phyloP scores from a whole-genome alignment of 371 early-diverging fungal genomes.

The Mucor sp. region DNA sequence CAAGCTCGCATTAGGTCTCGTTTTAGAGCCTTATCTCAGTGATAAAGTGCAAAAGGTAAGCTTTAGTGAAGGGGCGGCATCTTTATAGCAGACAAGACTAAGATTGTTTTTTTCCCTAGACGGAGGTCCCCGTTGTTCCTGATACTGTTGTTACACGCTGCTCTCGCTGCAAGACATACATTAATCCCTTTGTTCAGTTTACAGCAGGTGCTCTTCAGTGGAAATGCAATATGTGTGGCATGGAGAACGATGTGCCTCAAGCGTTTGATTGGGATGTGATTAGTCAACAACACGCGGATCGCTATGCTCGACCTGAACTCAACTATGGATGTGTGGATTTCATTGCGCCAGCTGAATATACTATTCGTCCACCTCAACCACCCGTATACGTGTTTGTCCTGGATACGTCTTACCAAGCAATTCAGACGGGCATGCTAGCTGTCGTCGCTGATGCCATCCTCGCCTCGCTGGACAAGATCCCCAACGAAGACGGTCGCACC shows the following conservation, averaged over 20 bases:
- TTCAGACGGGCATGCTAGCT: slow-evolving; percentile 76
- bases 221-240: slow-evolving; percentile 95
- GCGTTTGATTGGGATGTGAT: slow-evolving; percentile 90
- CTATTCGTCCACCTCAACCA: slow-evolving; percentile 90
- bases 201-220: slow-evolving; percentile 92
- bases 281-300: slow-evolving; percentile 79
- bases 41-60: slow-evolving; percentile 57
- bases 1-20: slow-evolving; percentile 84
- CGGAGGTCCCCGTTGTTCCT: slow-evolving; percentile 81
- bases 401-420: slow-evolving; percentile 88
- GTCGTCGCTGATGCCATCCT: slow-evolving; percentile 81
- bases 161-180: slow-evolving; percentile 93
- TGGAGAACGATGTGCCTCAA: slow-evolving; percentile 88
- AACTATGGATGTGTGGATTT: slow-evolving; percentile 91
- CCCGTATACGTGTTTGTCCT: slow-evolving; percentile 91
- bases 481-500: slow-evolving; percentile 87
- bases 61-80: not conserved
- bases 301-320: slow-evolving; percentile 87
- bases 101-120: slow-evolving; percentile 26
- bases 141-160: slow-evolving; percentile 91
- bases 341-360: slow-evolving; percentile 77
- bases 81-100: not conserved
- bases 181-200: slow-evolving; percentile 94
- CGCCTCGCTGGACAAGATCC: slow-evolving; percentile 83
- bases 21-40: slow-evolving; percentile 84